These are phyloP conservation scores for Phaeosphaeria sp. DNA, from an alignment of 2,329 filamentous ascomycete species.

Conservation along the genomic window DNA sequence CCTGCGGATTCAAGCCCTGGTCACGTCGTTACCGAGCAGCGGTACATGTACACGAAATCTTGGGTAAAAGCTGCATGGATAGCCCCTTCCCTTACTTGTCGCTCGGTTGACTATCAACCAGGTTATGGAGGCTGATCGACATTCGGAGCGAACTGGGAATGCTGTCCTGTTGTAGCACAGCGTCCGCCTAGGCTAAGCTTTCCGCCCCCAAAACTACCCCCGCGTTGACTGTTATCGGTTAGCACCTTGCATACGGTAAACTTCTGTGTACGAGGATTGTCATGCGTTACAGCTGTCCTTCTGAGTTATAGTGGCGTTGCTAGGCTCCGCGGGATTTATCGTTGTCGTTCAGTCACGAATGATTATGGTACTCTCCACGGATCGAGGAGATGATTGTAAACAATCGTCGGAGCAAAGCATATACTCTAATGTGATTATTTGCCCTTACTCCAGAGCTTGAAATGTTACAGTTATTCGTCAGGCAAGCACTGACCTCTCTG, in stretches of 20 bases:
- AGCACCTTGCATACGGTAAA: slow-evolving; percentile 4
- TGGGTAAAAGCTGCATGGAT: slow-evolving; percentile 1
- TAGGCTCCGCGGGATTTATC: not conserved
- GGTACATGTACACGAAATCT: not conserved
- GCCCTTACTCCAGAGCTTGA: too few species aligned
- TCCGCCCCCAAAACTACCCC: slow-evolving; percentile 22
- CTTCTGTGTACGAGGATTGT: not conserved
- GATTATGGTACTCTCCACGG: not conserved
- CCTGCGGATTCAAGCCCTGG: not conserved
- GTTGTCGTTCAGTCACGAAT: not conserved
- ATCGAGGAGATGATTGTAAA: not conserved
- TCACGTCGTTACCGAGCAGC: not conserved
- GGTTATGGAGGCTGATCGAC: slow-evolving; percentile 1
- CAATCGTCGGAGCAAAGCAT: not conserved
- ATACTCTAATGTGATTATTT: not conserved
- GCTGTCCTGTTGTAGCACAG: slow-evolving; percentile 4
- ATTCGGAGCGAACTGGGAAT: slow-evolving; percentile 1
- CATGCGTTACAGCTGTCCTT: not conserved
- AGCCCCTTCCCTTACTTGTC: slow-evolving; percentile 1
- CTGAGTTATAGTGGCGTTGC: not conserved
- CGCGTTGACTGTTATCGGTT: slow-evolving; percentile 12
- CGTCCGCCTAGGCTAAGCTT: slow-evolving; percentile 16
- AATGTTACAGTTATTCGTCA: too few species aligned
- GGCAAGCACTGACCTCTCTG: not conserved
- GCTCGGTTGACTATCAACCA: not conserved